Percentiles rank a stretch among this genome's conserved stretches.
phyloP scores from a whole-genome alignment of 1,284 basidiomycete genomes.

The Naganishia cerealis region DNA sequence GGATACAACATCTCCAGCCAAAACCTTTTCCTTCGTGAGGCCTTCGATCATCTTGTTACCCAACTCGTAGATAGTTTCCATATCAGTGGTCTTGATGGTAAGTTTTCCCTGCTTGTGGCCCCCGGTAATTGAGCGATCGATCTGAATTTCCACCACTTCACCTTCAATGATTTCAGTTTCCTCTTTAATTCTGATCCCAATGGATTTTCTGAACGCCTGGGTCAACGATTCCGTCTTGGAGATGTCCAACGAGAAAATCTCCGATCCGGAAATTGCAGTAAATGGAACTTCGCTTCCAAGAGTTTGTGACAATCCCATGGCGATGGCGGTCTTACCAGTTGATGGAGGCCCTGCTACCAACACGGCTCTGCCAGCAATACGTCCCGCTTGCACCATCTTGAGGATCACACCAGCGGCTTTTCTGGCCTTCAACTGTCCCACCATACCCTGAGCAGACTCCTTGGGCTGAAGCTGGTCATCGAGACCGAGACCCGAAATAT shows the following conservation, averaged over 20 bases:
- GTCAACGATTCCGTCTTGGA: slow-evolving; percentile 97
- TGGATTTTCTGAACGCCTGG: slow-evolving; percentile 90
- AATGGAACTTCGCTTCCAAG: slow-evolving; percentile 93
- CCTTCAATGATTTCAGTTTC: slow-evolving; percentile 97
- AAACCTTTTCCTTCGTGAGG: slow-evolving; percentile 91
- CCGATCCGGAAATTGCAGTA: slow-evolving; percentile 93
- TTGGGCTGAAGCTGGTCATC: slow-evolving; percentile 87
- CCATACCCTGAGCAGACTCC: slow-evolving; percentile 85
- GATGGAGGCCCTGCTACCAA: slow-evolving; percentile 94
- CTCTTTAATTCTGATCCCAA: slow-evolving; percentile 95
- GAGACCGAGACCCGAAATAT: slow-evolving; percentile 89
- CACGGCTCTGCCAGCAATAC: slow-evolving; percentile 91
- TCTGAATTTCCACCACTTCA: slow-evolving; percentile 97
- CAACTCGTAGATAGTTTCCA: slow-evolving; percentile 99
- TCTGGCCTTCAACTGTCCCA: slow-evolving; percentile 91
- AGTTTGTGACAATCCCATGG: slow-evolving; percentile 94
- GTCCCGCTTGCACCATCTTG: slow-evolving; percentile 94
- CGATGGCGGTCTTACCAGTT: slow-evolving; percentile 96
- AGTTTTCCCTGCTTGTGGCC: slow-evolving; percentile 98
- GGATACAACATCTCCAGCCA: slow-evolving; percentile 91
- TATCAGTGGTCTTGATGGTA: slow-evolving; percentile 97
- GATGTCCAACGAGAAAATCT: slow-evolving; percentile 96
- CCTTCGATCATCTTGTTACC: slow-evolving; percentile 99
- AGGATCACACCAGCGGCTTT: slow-evolving; percentile 96
- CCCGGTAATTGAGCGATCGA: slow-evolving; percentile 93